Evolutionary conservation across 805 yeast species (phyloP), one percentile per base, ranked within the genome.

Genomic region (Ogataea parapolymorpha): DNA sequence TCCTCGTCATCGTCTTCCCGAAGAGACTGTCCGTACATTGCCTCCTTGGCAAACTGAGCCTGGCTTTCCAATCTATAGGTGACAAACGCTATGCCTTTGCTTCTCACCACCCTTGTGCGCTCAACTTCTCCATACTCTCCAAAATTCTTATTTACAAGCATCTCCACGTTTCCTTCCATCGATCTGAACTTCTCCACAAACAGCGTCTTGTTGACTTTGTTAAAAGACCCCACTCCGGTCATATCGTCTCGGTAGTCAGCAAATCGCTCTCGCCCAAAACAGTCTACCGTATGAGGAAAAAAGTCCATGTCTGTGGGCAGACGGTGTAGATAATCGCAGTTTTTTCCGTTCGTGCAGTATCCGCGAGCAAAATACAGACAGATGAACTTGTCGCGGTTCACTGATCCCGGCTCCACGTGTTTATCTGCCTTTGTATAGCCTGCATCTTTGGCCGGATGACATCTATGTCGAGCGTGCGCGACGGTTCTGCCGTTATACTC

Each of bases 41-140:
- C 95, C 61, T 91, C 98, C 54, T 87, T 86, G 0, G 96, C 96
- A 69, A 91, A 93, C 60, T 91, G 97, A 0, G 97, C 97, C 56
- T 75, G 81, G 15, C 73, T 60, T 53, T 87, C 95, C 26, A 71
- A 60, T 42, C 70, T 70, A 56, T 67, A 91, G 1, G 85, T 82
- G 6, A 93, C 76, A 65, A 91, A 90, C 0, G 90, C 96, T 55
- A 90, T 79, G 28, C 79, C 77, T 54, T 82, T 80, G 18, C 66
- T 65, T 39, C 74, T 71, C 11, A 86, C 63, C 12, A 81, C 80
- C 46, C 82, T 70, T 20, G 85, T 71, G 41, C 80, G 72, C 32
- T 77, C 89, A 11, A 91, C 70, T 7, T 75, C 74, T 0, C 99
- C 99, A 70, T 85, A 82, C 52, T 82, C 83, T 23, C 71, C 67